Base-by-base conservation (phyloP, 345 rosid species). In the Passiflora organensis region DNA sequence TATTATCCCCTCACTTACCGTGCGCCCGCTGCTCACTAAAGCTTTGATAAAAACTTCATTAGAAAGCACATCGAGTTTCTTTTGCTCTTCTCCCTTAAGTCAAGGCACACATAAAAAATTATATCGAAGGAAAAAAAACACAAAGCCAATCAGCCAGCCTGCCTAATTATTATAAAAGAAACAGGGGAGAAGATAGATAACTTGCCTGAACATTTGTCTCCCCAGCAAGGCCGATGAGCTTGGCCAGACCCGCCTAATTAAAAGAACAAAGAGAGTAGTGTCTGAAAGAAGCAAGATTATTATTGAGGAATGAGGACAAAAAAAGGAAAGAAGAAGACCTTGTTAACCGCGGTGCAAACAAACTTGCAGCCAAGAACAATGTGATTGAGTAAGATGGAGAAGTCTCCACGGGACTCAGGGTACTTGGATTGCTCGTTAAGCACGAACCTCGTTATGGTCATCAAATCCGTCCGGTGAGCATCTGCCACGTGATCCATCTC, bases 311-410 rank as follows among this genome's bases (percentile, higher is more conserved):
- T 36, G 8, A 15, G 42, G 46, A 5, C 6, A 25, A 16, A 5
- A 20, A 25, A 45, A 16, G 0, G 14, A 46, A 5, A 19, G 17
- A 36, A 18, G 2, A 16, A 15, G 44, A 89, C 99, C 97, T 93
- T 93, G 73, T 71, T 93, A 43, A 89, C 99, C 34, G 89, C 80
- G 57, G 89, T 72, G 82, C 99, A 93, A 64, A 93, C 97, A 77
- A 86, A 93, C 73, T 89, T 93, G 89, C 99, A 93, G 43, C 99
- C 99, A 23, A 93, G 79, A 65, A 89, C 99, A 72, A 93, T 93
- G 81, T 93, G 83, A 70, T 23, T 93, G 38, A 93, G 91, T 76
- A 93, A 70, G 65, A 93, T 93, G 13, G 83, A 72, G 86, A 93
- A 89, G 68, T 93, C 99, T 4, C 99, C 99, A 43, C 96, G 96